Evolutionary conservation across 2,329 filamentous ascomycete species (phyloP).

Genomic region (Alternaria longipes): DNA sequence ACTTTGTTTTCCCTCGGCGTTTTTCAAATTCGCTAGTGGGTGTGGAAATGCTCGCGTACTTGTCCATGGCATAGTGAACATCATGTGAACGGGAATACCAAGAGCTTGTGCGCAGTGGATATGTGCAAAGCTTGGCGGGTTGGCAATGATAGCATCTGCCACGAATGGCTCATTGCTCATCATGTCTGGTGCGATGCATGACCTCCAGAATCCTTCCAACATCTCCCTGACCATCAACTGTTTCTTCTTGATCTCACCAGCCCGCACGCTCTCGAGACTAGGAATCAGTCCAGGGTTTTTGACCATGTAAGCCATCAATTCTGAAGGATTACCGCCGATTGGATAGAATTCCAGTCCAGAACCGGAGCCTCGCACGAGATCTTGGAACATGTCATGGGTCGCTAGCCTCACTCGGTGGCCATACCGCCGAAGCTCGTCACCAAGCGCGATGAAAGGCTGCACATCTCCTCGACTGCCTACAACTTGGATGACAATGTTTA

Average conservation of each 20-base stretch:
- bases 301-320: slow-evolving; percentile 62
- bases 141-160: slow-evolving; percentile 80
- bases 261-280: slow-evolving; percentile 27
- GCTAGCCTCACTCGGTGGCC: slow-evolving; percentile 41
- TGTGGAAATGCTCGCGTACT: slow-evolving; percentile 58
- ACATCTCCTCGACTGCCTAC: slow-evolving; percentile 64
- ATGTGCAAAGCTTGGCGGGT: slow-evolving; percentile 79
- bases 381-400: slow-evolving; percentile 31
- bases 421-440: slow-evolving; percentile 55
- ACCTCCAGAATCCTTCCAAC: slow-evolving; percentile 38
- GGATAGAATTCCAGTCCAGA: slow-evolving; percentile 48
- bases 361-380: slow-evolving; percentile 26
- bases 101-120: slow-evolving; percentile 76
- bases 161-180: slow-evolving; percentile 69
- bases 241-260: slow-evolving; percentile 46
- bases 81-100: slow-evolving; percentile 77
- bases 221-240: slow-evolving; percentile 35
- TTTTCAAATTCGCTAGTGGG: slow-evolving; percentile 59
- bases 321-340: slow-evolving; percentile 45
- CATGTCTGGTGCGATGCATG: slow-evolving; percentile 48
- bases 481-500: slow-evolving; percentile 66
- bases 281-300: slow-evolving; percentile 56
- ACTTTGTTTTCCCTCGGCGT: slow-evolving; percentile 38
- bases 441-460: slow-evolving; percentile 68
- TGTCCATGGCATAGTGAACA: slow-evolving; percentile 69